Evolutionary conservation across 2,329 filamentous ascomycete genomes (phyloP).

Genomic region (Hirsutella rhossiliensis): DNA sequence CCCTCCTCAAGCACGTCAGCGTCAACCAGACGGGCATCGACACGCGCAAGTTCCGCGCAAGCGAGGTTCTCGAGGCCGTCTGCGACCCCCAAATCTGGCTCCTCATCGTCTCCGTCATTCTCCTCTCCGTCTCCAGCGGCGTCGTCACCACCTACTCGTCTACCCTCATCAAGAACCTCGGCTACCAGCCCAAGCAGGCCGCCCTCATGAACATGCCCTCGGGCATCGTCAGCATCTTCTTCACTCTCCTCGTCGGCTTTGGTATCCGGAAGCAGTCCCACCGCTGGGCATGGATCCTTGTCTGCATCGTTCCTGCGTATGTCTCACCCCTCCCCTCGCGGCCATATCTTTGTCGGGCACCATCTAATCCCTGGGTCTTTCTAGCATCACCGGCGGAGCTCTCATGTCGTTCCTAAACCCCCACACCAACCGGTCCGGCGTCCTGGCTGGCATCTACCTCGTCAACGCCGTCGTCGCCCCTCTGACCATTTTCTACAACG

Average conservation of each 20-base stretch:
- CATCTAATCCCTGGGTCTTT: too few species aligned
- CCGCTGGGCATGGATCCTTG: conserved; percentile 37
- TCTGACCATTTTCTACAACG: conserved; percentile 31
- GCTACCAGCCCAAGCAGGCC: conserved; percentile 29
- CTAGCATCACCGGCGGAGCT: conserved; percentile 33
- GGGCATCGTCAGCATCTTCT: conserved; percentile 38
- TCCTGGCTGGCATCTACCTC: conserved; percentile 36
- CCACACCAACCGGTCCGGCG: conserved; percentile 29
- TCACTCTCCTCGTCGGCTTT: conserved; percentile 34
- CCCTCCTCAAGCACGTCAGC: conserved; percentile 38
- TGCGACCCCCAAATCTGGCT: conserved; percentile 39
- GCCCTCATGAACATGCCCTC: conserved; percentile 44
- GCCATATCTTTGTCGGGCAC: too few species aligned
- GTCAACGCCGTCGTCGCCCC: conserved; percentile 36
- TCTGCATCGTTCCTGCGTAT: conserved; percentile 34
- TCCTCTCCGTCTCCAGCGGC: conserved; percentile 38
- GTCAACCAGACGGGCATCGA: conserved; percentile 47
- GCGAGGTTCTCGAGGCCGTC: conserved; percentile 39
- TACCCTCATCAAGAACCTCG: conserved; percentile 36
- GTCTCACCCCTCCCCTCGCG: conserved; percentile 4
- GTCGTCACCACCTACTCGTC: conserved; percentile 43
- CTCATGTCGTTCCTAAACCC: conserved; percentile 39
- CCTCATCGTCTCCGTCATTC: conserved; percentile 32
- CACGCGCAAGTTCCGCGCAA: conserved; percentile 38
- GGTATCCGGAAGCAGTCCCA: conserved; percentile 33